Evolutionary conservation across 2,329 filamentous ascomycete genomes (phyloP).

Genomic region (Beauveria pseudobassiana): DNA sequence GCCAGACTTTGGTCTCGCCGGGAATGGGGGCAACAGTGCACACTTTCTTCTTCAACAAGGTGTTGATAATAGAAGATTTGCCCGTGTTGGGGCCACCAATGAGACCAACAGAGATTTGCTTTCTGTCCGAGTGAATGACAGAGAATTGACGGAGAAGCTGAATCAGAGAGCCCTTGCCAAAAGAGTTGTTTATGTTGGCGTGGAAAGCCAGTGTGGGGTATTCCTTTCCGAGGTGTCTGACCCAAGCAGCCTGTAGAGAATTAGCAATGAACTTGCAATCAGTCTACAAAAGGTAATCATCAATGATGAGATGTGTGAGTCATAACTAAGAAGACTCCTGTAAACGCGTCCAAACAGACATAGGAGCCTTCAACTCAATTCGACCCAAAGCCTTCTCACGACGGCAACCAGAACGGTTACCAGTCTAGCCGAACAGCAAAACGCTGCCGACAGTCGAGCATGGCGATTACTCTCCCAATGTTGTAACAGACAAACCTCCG

Average conservation of each 20-base stretch:
- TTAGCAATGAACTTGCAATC: constrained; percentile 19
- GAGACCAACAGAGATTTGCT: constrained; percentile 89
- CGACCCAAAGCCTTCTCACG: constrained; percentile 74
- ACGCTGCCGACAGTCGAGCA: constrained; percentile 28
- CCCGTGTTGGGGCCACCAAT: constrained; percentile 79
- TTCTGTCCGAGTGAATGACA: constrained; percentile 77
- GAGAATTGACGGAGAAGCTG: constrained; percentile 90
- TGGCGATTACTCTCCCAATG: constrained; percentile 85
- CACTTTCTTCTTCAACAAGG: constrained; percentile 86
- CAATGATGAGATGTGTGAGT: constrained; percentile 60
- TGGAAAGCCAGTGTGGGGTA: constrained; percentile 94
- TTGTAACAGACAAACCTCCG: constrained; percentile 96
- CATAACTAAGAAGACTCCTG: constrained; percentile 88
- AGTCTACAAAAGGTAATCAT: constrained; percentile 4
- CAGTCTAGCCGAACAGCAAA: constrained; percentile 51
- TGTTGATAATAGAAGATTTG: constrained; percentile 97
- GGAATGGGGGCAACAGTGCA: constrained; percentile 91
- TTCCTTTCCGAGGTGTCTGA: constrained; percentile 78
- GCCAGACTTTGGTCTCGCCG: constrained; percentile 96
- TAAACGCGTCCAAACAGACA: constrained; percentile 54
- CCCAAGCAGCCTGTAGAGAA: constrained; percentile 73
- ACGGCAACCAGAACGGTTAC: constrained; percentile 82
- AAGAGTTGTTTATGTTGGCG: constrained; percentile 88
- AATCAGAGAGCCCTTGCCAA: constrained; percentile 92
- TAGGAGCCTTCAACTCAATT: constrained; percentile 91